These are phyloP conservation scores for Sanguinoderma infundibulare DNA, from an alignment of 1,284 basidiomycete species.

Conservation along the genomic window DNA sequence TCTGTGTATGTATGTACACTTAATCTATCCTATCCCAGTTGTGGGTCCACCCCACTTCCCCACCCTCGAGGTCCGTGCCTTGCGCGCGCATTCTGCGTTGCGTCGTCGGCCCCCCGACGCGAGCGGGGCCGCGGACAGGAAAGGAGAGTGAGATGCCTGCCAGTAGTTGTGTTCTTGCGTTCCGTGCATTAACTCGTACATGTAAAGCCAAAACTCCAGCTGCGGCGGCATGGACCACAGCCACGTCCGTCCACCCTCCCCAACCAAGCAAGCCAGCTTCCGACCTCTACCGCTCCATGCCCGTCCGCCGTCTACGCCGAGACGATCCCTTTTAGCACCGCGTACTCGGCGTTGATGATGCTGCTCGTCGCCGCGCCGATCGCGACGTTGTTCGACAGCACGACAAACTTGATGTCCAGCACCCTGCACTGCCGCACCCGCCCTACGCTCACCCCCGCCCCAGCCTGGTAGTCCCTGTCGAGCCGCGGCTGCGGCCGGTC, in stretches of 20 bases:
- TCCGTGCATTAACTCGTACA: conserved; percentile 24
- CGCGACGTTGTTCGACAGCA: conserved; percentile 93
- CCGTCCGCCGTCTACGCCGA: conserved; percentile 32
- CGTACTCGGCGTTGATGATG: conserved; percentile 97
- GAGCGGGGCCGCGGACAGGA: background rate
- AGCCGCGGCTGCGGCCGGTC: conserved; percentile 96
- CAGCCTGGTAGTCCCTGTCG: conserved; percentile 90
- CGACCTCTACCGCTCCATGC: background rate
- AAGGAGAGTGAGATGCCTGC: background rate
- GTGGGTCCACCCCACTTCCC: conserved; percentile 24
- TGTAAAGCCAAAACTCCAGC: conserved; percentile 15
- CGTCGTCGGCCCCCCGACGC: no score
- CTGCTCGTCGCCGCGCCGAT: conserved; percentile 97
- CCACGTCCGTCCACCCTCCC: background rate
- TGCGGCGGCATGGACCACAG: background rate
- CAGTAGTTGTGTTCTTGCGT: conserved; percentile 2
- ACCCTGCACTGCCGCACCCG: conserved; percentile 91
- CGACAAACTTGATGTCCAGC: conserved; percentile 95
- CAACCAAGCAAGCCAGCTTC: background rate
- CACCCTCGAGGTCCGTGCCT: conserved; percentile 8
- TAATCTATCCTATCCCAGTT: conserved; percentile 28
- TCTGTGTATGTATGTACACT: background rate
- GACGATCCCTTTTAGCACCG: conserved; percentile 81
- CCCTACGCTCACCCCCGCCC: conserved; percentile 93
- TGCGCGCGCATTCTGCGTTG: no score